Percentiles rank a stretch among this genome's conserved stretches.
These are phyloP conservation scores for Schizothecium vesticola DNA, from an alignment of 495 filamentous ascomycete genomes.

Conservation along the genomic window DNA sequence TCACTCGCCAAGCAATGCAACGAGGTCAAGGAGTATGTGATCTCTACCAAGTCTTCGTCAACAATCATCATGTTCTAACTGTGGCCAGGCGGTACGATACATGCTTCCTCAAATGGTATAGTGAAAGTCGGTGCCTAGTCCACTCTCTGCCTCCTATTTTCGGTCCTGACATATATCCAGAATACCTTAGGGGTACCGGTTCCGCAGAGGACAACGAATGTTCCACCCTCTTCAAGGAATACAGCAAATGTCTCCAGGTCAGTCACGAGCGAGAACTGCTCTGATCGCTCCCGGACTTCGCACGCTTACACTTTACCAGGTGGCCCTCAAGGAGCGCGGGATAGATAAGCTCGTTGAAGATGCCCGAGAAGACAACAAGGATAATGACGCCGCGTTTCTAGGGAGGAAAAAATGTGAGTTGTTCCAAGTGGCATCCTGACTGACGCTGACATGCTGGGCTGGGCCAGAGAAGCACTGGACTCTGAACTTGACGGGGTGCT, in stretches of 20 bases:
- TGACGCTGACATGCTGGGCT: not conserved
- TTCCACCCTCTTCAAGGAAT: conserved; percentile 74
- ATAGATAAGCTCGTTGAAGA: conserved; percentile 85
- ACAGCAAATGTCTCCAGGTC: conserved; percentile 75
- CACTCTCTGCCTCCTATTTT: not conserved
- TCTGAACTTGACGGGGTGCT: not conserved
- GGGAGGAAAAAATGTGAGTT: conserved; percentile 44
- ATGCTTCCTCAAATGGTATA: conserved; percentile 95
- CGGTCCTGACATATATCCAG: conserved; percentile 38
- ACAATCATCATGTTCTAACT: conserved; percentile 5
- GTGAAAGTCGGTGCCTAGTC: conserved; percentile 63
- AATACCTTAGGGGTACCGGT: conserved; percentile 77
- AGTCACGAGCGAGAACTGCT: conserved; percentile 14
- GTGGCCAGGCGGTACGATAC: conserved; percentile 72
- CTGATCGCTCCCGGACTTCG: not conserved
- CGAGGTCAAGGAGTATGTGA: conserved; percentile 71
- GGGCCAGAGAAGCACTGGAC: not conserved
- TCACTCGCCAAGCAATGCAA: conserved; percentile 68
- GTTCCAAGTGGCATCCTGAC: not conserved
- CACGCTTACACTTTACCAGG: conserved; percentile 42
- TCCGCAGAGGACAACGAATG: conserved; percentile 70
- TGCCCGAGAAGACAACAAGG: conserved; percentile 71
- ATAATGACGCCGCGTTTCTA: conserved; percentile 70
- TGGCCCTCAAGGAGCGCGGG: conserved; percentile 73
- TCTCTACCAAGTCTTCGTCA: not conserved